Evolutionary conservation across 1,139 yeast species (phyloP), one percentile per base, ranked within the genome.

Genomic region (Kodamaea sp.): DNA sequence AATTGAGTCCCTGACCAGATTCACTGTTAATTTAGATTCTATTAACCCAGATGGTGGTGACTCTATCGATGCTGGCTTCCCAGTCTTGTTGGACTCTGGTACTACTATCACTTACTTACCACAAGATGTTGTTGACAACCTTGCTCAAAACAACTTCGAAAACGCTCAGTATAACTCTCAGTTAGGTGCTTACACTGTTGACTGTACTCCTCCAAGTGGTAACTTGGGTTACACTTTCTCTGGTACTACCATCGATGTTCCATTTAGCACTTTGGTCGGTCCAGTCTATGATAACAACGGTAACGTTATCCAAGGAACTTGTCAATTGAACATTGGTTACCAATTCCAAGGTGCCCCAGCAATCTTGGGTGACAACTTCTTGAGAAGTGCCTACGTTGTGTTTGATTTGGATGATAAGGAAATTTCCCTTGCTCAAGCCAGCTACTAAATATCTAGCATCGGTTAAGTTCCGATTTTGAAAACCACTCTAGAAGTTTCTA

Each of bases 191-290:
- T 43, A 41, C 29, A 20, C 28, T 72, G 69, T 64, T 29, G 52
- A 48, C 31, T 60, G 64, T 42, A 32, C 46, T 26, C 15, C 43
- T 30, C 39, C 46, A 41, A 32, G 35, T 48, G 27, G 40, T 31
- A 25, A 48, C 51, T 27, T 42, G 67, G 39, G 22, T 11, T 62
- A 75, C 46, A 66, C 71, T 46, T 79, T 81, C 57, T 81, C 79
- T 38, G 78, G 79, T 23, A 55, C 61, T 9, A 54, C 60, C 25
- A 68, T 80, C 42, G 50, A 58, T 6, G 73, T 73, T 7, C 73
- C 82, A 11, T 51, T 75, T 31, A 53, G 62, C 22, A 62, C 70
- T 43, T 69, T 74, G 49, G 39, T 44, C 11, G 35, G 33, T 2
- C 37, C 32, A 23, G 34, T 38, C n/a, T 26, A 35, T 31, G 40